Base-by-base conservation (phyloP, 768 basidiomycete species). In the Hemileccinum rubropunctum region DNA sequence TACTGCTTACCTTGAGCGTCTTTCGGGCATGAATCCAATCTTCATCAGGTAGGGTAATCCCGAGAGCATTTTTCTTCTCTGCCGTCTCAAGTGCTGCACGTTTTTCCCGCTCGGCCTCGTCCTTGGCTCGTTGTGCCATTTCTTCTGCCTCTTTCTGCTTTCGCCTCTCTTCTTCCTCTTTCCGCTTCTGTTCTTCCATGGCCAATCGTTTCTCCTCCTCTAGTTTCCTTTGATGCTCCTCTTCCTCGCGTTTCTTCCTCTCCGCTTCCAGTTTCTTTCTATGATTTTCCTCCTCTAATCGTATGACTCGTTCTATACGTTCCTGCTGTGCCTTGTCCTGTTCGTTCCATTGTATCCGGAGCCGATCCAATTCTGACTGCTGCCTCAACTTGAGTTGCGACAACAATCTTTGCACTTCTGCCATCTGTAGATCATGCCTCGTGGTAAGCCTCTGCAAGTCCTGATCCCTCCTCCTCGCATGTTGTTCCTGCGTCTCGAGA, bases 1-100 rank as follows among this genome's bases (percentile, higher is more conserved):
- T 42, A 17, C 18, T 42, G 17, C 73, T 46, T 65, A 84, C 88
- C 71, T 72, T 72, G 28, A 89, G 71, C 33, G 69, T 72, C 23
- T 68, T 64, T 17, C 86, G 76, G 9, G 81, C 83, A 27, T 72
- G 65, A 37, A 65, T 56, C 88, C 88, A 91, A 58, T 91, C 87
- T 17, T 83, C 81, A 34, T 75, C 73, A 11, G 82, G 72, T 0
- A 77, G 76, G 2, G 74, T 72, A 62, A 86, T 65, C 11, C 81
- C 84, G 13, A 84, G 50, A 18, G 56, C 60, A 45, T 73, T 69
- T 50, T 77, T 68, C 45, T 65, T 68, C 50, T 63, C 63, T 53
- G 74, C 73, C 49, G 67, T 70, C 23, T 70, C 68, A 39, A 70
- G 52, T 52, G 65, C 68, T 36, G 71, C 70, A 51, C 65, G 65